Evolutionary conservation across 192 early-diverging fungal genomes (phyloP), one percentile per base, ranked within the genome.

Genomic region (Podochytrium sp.): DNA sequence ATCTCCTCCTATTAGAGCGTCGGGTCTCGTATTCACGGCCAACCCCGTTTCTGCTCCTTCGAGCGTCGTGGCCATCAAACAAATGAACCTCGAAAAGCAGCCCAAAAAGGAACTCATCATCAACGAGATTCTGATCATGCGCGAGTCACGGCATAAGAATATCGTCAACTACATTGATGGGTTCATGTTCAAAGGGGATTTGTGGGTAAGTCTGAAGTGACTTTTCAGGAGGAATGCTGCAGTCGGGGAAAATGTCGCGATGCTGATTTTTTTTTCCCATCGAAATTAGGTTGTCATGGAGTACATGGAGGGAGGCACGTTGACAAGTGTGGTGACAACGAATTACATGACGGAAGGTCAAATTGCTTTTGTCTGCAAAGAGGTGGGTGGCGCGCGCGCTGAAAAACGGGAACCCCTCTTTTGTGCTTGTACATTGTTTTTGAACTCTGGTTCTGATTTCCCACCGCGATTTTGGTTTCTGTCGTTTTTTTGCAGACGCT

Each of bases 81-180:
- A 96, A 80, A 98, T 97, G 94, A 93, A 96, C 66, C 80, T 98
- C 50, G 90, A 95, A 78, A 90, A 94, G 78, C 96, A 98, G 82
- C 94, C 95, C 37, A 96, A 96, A 78, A 96, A 96, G 84, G 96
- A 97, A 59, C 78, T 96, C 65, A 97, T 98, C 70, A 95, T 97
- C 81, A 96, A 89, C 67, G 87, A 89, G 73, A 89, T 89, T 74
- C 64, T 88, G 52, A 85, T 89, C 30, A 89, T 89, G 87, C 79
- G 82, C 52, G 78, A 77, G 27, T 56, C 76, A 14, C 42, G 65
- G 29, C 86, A 89, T 65, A 82, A 83, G 63, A 94, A 95, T 75
- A 93, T 95, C 81, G 93, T 95, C 42, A 93, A 92, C 71, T 93
- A 85, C 53, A 92, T 95, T 61, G 92, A 94, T 71, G 86, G 89